Percentiles rank a stretch among this genome's conserved stretches.
These are phyloP conservation scores for Gastrolobium villosum DNA, from an alignment of 306 rosid genomes.

Conservation along the genomic window DNA sequence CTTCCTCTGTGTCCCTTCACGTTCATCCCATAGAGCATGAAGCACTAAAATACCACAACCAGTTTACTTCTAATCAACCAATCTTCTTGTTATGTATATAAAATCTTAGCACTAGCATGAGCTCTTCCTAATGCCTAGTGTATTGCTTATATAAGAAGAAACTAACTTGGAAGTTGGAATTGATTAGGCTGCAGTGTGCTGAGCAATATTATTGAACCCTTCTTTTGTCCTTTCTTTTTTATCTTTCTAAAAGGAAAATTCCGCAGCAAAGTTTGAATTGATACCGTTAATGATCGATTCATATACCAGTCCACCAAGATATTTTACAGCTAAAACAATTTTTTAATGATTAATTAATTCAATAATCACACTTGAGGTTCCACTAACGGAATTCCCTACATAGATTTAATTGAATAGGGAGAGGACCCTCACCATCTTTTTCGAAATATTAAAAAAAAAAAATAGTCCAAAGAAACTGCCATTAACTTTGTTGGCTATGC, in stretches of 20 bases:
- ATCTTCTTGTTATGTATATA: neutral
- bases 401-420: neutral
- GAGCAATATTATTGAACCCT: neutral
- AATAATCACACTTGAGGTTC: neutral
- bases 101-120: neutral
- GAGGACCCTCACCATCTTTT: slow-evolving; percentile 13
- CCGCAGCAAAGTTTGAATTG: neutral
- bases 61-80: slow-evolving; percentile 14
- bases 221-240: slow-evolving; percentile 11
- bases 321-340: neutral
- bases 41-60: slow-evolving; percentile 39
- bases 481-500: slow-evolving; percentile 10
- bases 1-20: slow-evolving; percentile 3
- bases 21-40: slow-evolving; percentile 34
- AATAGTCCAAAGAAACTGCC: neutral
- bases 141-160: slow-evolving; percentile 14
- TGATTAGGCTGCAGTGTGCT: slow-evolving; percentile 7
- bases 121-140: neutral
- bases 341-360: slow-evolving; percentile 11
- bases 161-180: neutral
- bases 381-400: neutral
- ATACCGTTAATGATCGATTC: neutral
- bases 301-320: neutral
- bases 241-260: slow-evolving; percentile 24
- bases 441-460: neutral